These are phyloP conservation scores for Yarrowia sp. DNA, from an alignment of 805 yeast species.

Conservation along the genomic window DNA sequence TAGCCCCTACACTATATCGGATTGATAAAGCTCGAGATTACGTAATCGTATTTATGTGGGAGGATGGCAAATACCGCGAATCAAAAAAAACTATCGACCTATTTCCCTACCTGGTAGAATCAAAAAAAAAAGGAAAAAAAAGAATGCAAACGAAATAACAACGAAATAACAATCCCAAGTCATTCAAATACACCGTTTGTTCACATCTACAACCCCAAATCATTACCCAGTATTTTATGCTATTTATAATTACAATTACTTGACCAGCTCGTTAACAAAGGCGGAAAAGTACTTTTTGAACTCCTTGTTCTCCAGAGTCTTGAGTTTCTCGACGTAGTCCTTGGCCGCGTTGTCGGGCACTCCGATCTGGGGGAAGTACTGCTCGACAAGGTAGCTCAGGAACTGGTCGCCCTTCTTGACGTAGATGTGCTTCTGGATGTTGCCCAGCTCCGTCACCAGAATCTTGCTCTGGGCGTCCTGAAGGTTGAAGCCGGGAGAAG, in stretches of 20 bases:
- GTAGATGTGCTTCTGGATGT: slow-evolving; percentile 62
- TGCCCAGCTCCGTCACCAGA: slow-evolving; percentile 70
- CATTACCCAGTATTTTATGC: background rate
- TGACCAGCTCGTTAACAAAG: slow-evolving; percentile 38
- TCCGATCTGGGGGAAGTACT: slow-evolving; percentile 51
- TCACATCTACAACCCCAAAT: no score
- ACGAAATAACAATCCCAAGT: no score
- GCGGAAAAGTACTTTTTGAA: slow-evolving; percentile 68
- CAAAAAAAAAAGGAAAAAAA: no score
- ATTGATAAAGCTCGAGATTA: background rate
- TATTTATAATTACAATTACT: slow-evolving; percentile 22
- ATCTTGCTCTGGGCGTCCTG: slow-evolving; percentile 78
- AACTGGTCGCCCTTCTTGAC: slow-evolving; percentile 49
- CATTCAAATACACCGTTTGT: no score
- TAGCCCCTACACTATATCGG: slow-evolving; percentile 26
- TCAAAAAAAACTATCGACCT: background rate
- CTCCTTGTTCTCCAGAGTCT: slow-evolving; percentile 54
- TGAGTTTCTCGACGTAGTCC: slow-evolving; percentile 61
- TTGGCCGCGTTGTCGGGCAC: slow-evolving; percentile 58
- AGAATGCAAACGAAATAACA: no score
- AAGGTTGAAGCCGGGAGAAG: slow-evolving; percentile 63
- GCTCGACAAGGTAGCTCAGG: slow-evolving; percentile 52
- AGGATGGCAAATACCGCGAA: background rate
- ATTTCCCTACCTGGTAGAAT: no score
- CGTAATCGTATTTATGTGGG: background rate